Evolutionary conservation across 768 basidiomycete genomes (phyloP).

Genomic region (Gloeostereum incarnatum): DNA sequence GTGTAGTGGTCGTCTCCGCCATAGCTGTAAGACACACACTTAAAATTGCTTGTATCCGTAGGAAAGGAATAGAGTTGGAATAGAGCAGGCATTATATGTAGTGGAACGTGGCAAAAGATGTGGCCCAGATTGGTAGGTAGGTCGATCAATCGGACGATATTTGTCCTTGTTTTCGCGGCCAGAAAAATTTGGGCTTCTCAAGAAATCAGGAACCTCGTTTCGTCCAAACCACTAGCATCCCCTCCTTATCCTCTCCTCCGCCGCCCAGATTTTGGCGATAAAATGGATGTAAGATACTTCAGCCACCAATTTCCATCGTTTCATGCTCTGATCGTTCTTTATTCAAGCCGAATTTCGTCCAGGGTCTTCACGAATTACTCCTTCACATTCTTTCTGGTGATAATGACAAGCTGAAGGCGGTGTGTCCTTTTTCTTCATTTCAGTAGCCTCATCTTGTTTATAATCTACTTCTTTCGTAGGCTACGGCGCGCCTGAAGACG

Average conservation of each 20-base stretch:
- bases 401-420: slow-evolving; percentile 82
- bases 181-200: too few species aligned
- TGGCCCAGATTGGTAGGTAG: too few species aligned
- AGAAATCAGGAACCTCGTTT: too few species aligned
- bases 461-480: slow-evolving; percentile 48
- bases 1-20: too few species aligned
- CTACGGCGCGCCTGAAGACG: slow-evolving; percentile 84
- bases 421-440: slow-evolving; percentile 30
- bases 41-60: too few species aligned
- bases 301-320: slow-evolving; percentile 3
- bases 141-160: too few species aligned
- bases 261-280: slow-evolving; percentile 8
- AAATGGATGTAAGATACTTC: slow-evolving; percentile 40
- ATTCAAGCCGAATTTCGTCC: slow-evolving; percentile 59
- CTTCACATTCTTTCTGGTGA: slow-evolving; percentile 73
- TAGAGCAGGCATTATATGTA: too few species aligned
- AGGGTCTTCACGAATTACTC: slow-evolving; percentile 79
- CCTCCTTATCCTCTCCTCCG: slow-evolving; percentile 11
- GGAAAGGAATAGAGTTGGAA: too few species aligned
- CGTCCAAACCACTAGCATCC: too few species aligned
- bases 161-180: too few species aligned
- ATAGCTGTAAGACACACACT: too few species aligned
- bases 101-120: too few species aligned
- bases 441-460: slow-evolving; percentile 5
- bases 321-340: slow-evolving; percentile 12